A percentile compares a stretch with the other conserved stretches of the same genome.
phyloP scores from a whole-genome alignment of 192 early-diverging fungal genomes.

The Fimicolochytrium jonesii region DNA sequence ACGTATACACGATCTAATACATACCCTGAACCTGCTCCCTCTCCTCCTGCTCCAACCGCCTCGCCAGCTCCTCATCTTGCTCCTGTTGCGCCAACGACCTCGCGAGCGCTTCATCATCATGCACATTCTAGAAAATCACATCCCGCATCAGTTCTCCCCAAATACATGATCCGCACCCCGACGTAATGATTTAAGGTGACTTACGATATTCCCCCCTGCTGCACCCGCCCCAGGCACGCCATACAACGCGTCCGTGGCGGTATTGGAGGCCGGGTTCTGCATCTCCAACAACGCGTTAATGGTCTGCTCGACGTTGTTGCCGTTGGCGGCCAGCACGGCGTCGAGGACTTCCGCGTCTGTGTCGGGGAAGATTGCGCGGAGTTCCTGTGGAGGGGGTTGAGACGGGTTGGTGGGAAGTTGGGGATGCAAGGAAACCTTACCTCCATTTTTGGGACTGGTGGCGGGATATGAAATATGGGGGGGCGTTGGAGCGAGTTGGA shows the following conservation, averaged over 20 bases:
- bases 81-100: constrained; percentile 12
- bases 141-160: too few species aligned
- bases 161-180: too few species aligned
- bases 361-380: constrained; percentile 27
- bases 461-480: too few species aligned
- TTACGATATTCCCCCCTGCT: neutral
- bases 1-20: too few species aligned
- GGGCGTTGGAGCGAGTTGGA: too few species aligned
- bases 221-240: neutral
- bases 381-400: constrained; percentile 1
- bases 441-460: too few species aligned
- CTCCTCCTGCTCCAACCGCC: constrained; percentile 15
- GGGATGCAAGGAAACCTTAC: too few species aligned
- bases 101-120: constrained; percentile 16
- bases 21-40: neutral
- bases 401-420: too few species aligned
- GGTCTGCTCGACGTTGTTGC: constrained; percentile 15
- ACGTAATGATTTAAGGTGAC: neutral
- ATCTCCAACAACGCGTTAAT: constrained; percentile 28
- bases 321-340: constrained; percentile 22
- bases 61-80: constrained; percentile 21
- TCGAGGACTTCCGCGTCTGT: constrained; percentile 27
- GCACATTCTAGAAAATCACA: neutral
- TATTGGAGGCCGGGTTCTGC: constrained; percentile 16
- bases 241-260: neutral